Conservation (phyloP, 768 basidiomycete species). For the Hemileccinum impolitum region DNA sequence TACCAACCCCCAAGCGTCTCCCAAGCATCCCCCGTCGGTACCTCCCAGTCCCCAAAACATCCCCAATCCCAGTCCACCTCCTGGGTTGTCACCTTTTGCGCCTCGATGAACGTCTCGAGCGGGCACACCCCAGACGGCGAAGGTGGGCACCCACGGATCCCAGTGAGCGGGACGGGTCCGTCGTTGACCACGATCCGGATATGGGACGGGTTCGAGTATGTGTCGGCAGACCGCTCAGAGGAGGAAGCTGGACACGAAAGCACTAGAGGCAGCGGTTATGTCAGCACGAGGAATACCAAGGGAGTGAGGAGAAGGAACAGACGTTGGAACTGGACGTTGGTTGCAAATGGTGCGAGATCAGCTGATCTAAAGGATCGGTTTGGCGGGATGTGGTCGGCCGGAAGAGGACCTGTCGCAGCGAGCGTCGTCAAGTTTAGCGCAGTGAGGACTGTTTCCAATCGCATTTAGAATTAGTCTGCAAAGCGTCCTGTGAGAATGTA, state of each 20-base stretch:
- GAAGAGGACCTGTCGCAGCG: conserved; percentile 69
- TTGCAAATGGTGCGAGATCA: conserved; percentile 81
- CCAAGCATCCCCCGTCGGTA: conserved; percentile 66
- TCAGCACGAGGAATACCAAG: neutral
- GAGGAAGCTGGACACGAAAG: conserved; percentile 44
- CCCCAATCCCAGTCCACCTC: conserved; percentile 72
- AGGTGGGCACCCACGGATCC: conserved; percentile 72
- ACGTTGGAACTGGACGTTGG: conserved; percentile 90
- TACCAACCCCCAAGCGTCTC: conserved; percentile 44
- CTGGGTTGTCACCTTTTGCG: conserved; percentile 61
- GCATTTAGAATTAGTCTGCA: neutral
- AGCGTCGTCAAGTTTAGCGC: conserved; percentile 81
- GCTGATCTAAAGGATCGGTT: conserved; percentile 69
- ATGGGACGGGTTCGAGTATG: conserved; percentile 43
- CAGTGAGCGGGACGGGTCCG: conserved; percentile 76
- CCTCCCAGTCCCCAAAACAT: conserved; percentile 73
- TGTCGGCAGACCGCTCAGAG: conserved; percentile 16
- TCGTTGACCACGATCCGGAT: conserved; percentile 89
- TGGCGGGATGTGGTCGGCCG: conserved; percentile 64
- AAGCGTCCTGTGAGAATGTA: neutral
- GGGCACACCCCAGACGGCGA: conserved; percentile 63
- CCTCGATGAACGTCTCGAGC: conserved; percentile 64
- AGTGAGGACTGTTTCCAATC: conserved; percentile 59
- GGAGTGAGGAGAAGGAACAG: conserved; percentile 23
- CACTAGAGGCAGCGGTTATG: conserved; percentile 40